Percentiles rank a stretch among this genome's conserved stretches.
phyloP scores from a whole-genome alignment of 73 alveolate species.

The Stentor coeruleus region DNA sequence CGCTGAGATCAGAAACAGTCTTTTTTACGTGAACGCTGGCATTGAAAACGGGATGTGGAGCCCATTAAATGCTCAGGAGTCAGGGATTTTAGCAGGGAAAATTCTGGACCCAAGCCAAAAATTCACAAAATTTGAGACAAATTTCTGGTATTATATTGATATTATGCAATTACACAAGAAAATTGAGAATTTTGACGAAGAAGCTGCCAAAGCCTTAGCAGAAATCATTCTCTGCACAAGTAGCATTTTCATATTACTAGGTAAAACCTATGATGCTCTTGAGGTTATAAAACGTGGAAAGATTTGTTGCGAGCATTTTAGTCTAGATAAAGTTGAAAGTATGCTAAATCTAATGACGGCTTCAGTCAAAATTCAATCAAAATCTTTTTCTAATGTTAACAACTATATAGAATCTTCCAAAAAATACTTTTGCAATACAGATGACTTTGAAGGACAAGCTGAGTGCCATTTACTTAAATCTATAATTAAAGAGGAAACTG shows the following conservation, averaged over 20 bases:
- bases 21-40: conserved; percentile 19
- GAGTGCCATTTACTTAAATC: neutral
- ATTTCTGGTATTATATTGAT: conserved; percentile 13
- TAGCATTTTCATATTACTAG: neutral
- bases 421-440: neutral
- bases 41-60: neutral
- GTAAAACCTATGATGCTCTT: neutral
- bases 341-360: conserved; percentile 11
- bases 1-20: neutral
- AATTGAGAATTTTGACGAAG: neutral
- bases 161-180: neutral
- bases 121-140: neutral
- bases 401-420: neutral
- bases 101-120: neutral
- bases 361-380: neutral
- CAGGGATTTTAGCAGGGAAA: neutral
- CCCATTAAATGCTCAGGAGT: neutral
- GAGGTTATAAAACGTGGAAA: neutral
- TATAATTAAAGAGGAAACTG: no score
- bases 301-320: neutral
- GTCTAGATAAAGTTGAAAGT: neutral
- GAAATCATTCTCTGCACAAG: conserved; percentile 3
- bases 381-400: neutral
- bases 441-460: neutral
- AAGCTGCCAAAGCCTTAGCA: conserved; percentile 12